Base-by-base conservation (phyloP, 1,284 basidiomycete genomes). In the Jaminaea rosea region DNA sequence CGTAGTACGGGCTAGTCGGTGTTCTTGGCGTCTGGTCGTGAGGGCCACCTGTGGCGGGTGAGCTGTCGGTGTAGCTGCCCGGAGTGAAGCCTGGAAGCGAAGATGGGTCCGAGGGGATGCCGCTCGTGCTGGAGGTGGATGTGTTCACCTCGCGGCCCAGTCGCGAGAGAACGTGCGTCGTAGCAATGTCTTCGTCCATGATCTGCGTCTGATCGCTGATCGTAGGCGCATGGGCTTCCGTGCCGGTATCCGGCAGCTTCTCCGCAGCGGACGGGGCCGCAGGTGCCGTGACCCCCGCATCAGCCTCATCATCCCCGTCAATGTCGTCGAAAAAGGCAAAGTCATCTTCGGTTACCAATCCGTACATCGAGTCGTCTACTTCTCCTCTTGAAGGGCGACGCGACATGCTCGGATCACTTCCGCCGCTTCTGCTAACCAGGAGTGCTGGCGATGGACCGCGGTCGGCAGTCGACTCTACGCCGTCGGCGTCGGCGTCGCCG, bases 311-410 rank as follows among this genome's bases (percentile, higher is more conserved):
- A 17, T 26, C 21, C 7, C 13, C 50, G 21, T 55, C 55, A 11
- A 44, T 58, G 24, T 63, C 63, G 52, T 69, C 65, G 42, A 69
- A 69, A 56, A 69, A 69, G 26, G 60, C 61, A 44, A 69, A 69
- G 56, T 69, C 67, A 23, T 69, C 67, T 39, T 69, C 67, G 7
- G 67, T 69, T 26, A 69, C 53, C 59, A 46, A 65, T 36, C 34
- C 34, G 34, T 36, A 36, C 34, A 36, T 15, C n/a, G n/a, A 15
- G 21, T 36, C 34, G n/a, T 36, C n/a, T n/a, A 3, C n/a, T 6
- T 36, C 34, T 15, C 34, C 34, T 21, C 34, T 36, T 36, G 6
- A n/a, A 15, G 9, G 34, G 4, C n/a, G n/a, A 4, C n/a, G 34
- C 34, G 6, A n/a, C 34, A 21, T 3, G 34, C 21, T 36, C 34